These are phyloP conservation scores for Aureobasidium subglaciale DNA, from an alignment of 2,329 filamentous ascomycete genomes.

Conservation along the genomic window DNA sequence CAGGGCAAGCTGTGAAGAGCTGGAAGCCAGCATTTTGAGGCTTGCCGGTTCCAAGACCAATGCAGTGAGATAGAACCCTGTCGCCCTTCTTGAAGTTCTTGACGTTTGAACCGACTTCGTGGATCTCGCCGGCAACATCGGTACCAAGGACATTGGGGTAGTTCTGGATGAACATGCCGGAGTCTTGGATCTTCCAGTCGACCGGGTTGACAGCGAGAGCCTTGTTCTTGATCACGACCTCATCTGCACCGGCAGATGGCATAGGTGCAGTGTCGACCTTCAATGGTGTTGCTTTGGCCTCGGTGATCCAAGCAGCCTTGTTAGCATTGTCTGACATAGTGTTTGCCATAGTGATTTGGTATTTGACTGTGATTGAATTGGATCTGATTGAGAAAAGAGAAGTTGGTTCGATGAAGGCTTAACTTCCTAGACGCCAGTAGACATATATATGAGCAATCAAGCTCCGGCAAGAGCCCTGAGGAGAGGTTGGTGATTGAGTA, in stretches of 20 bases:
- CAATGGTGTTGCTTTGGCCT: constrained; percentile 17
- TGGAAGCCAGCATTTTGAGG: constrained; percentile 23
- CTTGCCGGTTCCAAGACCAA: constrained; percentile 14
- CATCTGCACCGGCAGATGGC: constrained; percentile 26
- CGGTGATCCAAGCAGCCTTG: constrained; percentile 18
- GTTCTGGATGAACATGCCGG: constrained; percentile 26
- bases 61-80: constrained; percentile 34
- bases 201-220: constrained; percentile 34
- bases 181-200: constrained; percentile 33
- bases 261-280: constrained; percentile 25
- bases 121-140: constrained; percentile 31
- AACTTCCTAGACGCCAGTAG: background rate
- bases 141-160: constrained; percentile 32
- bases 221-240: constrained; percentile 31
- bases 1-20: constrained; percentile 28
- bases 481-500: background rate
- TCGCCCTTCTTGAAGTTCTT: constrained; percentile 44
- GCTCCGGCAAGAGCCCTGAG: background rate
- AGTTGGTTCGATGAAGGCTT: background rate
- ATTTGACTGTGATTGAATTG: background rate
- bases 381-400: too few species aligned
- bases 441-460: background rate
- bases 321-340: constrained; percentile 13
- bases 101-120: constrained; percentile 39
- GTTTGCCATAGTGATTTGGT: constrained; percentile 14